Evolutionary conservation across 2,329 filamentous ascomycete species (phyloP), one percentile per base, ranked within the genome.

Genomic region (Xylaria sp.): DNA sequence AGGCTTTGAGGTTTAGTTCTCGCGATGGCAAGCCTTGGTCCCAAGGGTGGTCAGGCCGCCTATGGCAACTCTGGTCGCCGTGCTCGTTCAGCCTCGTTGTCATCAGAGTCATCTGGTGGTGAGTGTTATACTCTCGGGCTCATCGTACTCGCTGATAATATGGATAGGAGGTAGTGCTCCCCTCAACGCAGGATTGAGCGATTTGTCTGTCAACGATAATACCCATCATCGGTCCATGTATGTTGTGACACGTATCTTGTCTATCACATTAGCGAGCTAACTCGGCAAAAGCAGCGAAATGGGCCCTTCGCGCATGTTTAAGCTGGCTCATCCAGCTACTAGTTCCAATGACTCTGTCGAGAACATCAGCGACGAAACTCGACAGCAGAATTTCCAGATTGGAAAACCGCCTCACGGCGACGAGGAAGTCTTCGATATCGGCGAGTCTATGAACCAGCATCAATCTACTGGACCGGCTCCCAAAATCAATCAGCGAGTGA

Each of bases 51-150:
- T 18, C 51, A 52, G 25, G n/a, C 37, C 44, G 13, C 32, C 23
- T 51, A n/a, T 8, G 56, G 50, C 37, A 55, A 32, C 8, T 44
- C 58, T n/a, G 34, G 25, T 34, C 66, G 65, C 39, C 67, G 70
- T 50, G 23, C 67, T 51, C 63, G 70, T 32, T 71, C 70, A 12
- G 67, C 67, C 12, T 71, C 70, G 4, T 48, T 71, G 3, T 71
- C 70, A 9, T 71, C 70, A 9, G 70, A 70, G 1, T 71, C 70
- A n/a, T 70, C 68, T 23, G 70, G 65, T 58, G 70, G 70, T 71
- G 15, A 44, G 65, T 66, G 18, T 60, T 18, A 10, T 46, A 37
- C 3, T n/a, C 25, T 28, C 25, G 2, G n/a, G 3, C 8, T 54
- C 20, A 9, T 57, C n/a, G 8, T 13, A 32, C 12, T 9, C 32